Evolutionary conservation across 2,329 filamentous ascomycete genomes (phyloP), one percentile per base, ranked within the genome.

Genomic region (Chaetomiaceae sp.): DNA sequence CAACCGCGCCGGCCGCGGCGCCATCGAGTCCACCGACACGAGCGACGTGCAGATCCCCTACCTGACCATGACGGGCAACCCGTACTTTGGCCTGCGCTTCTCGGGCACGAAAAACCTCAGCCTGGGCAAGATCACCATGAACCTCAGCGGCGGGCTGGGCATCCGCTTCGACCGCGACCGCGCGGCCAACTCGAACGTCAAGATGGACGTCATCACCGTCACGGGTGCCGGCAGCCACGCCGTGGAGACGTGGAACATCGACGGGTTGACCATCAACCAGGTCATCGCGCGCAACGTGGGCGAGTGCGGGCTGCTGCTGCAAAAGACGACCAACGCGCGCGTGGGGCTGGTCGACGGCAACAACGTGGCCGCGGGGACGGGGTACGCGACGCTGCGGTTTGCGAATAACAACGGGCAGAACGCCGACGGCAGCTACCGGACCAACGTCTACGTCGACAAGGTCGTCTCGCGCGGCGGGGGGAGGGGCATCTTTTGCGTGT

Each of bases 181-280:
- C 3, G 74, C 78, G 4, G 70, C 72, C 31, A 82, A 79, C 66
- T 68, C 66, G 15, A 78, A 80, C 57, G 79, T 82, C 7, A 72
- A 67, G 27, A 82, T 82, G 72, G 78, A 72, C 49, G 69, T 66
- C 29, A 75, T 82, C 58, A 72, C 58, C 6, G 76, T 81, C 22
- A 79, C 71, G 0, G 78, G 79, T 3, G 77, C 79, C 7, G 69
- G 75, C 6, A 79, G 75, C 61, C 80, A 83, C 61, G 78, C 77
- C 3, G 77, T 83, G 31, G 80, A 83, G 66, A 79, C 76, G 0
- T 82, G 78, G 77, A 82, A 82, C 64, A 82, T 82, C 38, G 74
- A 81, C 57, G 75, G 76, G 11, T 71, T 83, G 2, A 69, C 64
- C 1, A 77, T 83, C 60, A 71, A 72, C 59, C 66, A 69, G 17